Evolutionary conservation across 2,329 filamentous ascomycete genomes (phyloP), one percentile per base, ranked within the genome.

Genomic region (Macrophomina pseudophaseolina): DNA sequence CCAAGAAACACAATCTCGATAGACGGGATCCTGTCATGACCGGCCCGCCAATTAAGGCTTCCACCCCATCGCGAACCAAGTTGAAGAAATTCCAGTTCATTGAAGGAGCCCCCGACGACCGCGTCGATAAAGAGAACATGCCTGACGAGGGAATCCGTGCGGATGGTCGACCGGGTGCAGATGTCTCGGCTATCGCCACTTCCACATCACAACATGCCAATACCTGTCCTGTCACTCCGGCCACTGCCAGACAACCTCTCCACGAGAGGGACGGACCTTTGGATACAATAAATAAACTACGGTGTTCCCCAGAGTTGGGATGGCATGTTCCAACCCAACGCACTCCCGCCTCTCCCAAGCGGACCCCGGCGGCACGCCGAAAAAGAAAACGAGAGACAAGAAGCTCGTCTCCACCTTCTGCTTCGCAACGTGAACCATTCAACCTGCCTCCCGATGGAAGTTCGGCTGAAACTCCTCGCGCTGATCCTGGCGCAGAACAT

Each of bases 231-330:
- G 80, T 80, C 16, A 87, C 87, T 2, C 86, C 86, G 48, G 89
- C 87, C 14, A 87, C 87, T 2, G 84, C 83, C 30, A 80, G 86
- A 65, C 81, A 89, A 46, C 85, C 87, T 30, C 77, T 89, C 12
- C 85, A 86, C 38, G 87, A 89, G 68, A 78, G 89, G 38, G 82
- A 83, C 56, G 87, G 89, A 73, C 85, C 88, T 71, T 81, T 81
- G 9, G 58, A 49, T 49, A 80, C 82, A 44, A 83, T 79, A n/a
- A 78, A 80, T 32, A 80, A 79, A 62, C 80, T 83, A 23, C 76
- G 80, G n/a, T 74, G 80, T 18, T 88, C 87, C 1, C 87, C 87
- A 0, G 84, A 87, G 71, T 80, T 90, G 52, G 81, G 83, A 58
- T 90, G 87, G 87, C 83, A 87, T 54, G 44, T 54, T 16, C 42